Base-by-base conservation (phyloP, 805 yeast genomes). In the Yarrowia hollandica region DNA sequence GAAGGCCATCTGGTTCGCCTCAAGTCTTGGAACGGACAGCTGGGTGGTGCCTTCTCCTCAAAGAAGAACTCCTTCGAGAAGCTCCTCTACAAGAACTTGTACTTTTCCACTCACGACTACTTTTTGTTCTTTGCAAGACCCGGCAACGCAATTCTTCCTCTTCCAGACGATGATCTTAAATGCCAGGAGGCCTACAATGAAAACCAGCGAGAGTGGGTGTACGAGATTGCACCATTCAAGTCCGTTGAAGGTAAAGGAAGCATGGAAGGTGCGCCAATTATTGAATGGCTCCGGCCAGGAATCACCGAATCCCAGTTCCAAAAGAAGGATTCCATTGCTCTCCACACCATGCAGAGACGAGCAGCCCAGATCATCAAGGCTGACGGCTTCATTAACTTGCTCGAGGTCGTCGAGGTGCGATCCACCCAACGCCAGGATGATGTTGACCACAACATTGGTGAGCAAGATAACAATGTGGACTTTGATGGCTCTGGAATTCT, bases 1-100 rank as follows among this genome's bases (percentile, higher is more conserved):
- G 98, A 92, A 72, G 98, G 98, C 0, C 90, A 87, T 68, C 69
- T 91, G 18, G 73, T 81, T 2, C 77, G 84, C 52, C 68, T 85
- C 26, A 77, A 84, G 0, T 77, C 81, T 41, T 75, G 79, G 60
- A 67, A 70, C 5, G 89, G 89, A 0, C 65, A 63, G 38, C 19
- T 33, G 5, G 39, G 44, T 3, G 46, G 46, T 4, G 33, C 33
- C 6, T 41, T 41, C 3, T 23, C 48, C 4, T 5, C 7, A 6
- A 35, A 37, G 12, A 52, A 52, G 12, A 16, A 16, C 12, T 60
- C 76, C 9, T 38, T 61, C 9, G 66, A 76, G 5, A 74, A 76
- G 28, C 71, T 79, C 30, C 78, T 80, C 59, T 78, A 77, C 64
- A 82, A 79, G 59, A 71, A 84, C 41, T 78, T 78, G 61, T 91